Conservation (phyloP, 2,329 filamentous ascomycete genomes). For the Colletotrichum cordylinicola region DNA sequence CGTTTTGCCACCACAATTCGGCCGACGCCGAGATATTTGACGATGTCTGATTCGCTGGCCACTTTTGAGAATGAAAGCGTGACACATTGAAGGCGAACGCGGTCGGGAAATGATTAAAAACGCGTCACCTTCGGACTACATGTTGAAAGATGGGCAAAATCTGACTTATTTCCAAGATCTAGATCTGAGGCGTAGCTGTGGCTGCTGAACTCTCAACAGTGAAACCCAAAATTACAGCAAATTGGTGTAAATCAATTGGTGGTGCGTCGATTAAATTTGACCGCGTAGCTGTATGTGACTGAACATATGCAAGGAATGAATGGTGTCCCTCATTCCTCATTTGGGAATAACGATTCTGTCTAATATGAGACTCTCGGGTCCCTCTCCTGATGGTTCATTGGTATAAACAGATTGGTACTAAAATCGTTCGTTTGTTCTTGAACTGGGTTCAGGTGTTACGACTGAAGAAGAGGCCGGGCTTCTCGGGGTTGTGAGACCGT, state of each 20-base stretch:
- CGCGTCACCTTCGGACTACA: neutral
- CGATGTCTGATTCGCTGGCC: neutral
- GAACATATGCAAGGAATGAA: neutral
- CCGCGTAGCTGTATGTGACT: neutral
- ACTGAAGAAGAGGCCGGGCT: neutral
- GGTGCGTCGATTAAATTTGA: neutral
- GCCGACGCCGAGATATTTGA: neutral
- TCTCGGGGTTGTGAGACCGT: neutral
- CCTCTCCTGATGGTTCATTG: accelerated
- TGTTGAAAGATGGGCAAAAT: neutral
- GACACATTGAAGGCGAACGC: neutral
- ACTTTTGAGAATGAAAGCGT: neutral
- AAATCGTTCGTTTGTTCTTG: neutral
- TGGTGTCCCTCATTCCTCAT: neutral
- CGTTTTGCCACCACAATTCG: neutral
- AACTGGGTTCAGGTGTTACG: accelerated
- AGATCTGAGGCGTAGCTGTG: neutral
- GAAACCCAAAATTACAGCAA: neutral
- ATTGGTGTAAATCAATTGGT: neutral
- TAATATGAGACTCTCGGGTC: neutral
- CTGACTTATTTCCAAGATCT: neutral
- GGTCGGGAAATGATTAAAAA: neutral
- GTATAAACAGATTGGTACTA: neutral
- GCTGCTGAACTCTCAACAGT: neutral
- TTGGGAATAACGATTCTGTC: accelerated